Base-by-base conservation (phyloP, 208 protist genomes). In the Wallacemonas sp. region DNA sequence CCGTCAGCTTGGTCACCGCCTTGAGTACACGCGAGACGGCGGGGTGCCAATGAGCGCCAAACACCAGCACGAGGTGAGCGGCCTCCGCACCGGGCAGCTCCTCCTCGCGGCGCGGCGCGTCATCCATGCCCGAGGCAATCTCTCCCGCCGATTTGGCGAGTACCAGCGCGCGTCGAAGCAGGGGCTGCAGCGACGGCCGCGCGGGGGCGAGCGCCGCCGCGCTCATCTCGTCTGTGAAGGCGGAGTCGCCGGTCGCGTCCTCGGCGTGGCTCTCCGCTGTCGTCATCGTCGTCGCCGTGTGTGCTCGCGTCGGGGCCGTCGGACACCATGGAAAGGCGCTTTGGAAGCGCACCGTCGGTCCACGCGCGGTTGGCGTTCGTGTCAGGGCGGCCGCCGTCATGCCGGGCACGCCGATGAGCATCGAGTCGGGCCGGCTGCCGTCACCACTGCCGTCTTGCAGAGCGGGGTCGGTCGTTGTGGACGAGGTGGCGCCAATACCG, bases 21-120 rank as follows among this genome's bases (percentile, higher is more conserved):
- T 74, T 67, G 39, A 87, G 54, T 38, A 75, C 74, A 33, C 38
- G 67, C n/a, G 50, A 0, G 49, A 77, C 77, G 2, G 73, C 71
- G 0, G 87, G 83, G 61, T 93, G 77, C 87, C 87, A 93, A 16
- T 69, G 73, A 5, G 70, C 74, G 14, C 83, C 81, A 70, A 93
- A 93, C 59, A 81, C 74, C 28, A 90, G 41, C 22, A 81, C 26
- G 10, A 89, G 61, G 52, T 88, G 73, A 2, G 74, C 81, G 10
- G 61, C 61, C 32, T 77, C 74, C 25, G 77, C 61, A 36, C 64
- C 72, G 18, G 50, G 29, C 2, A 48, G 18, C 0, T 57, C 57
- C 20, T 57, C 57, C 18, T 12, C 57, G 5, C 0, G 3, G 20
- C 11, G 11, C 12, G 44, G 7, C 20, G 31, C 52, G 18, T 59